Evolutionary conservation across 192 early-diverging fungal species (phyloP), one percentile per base, ranked within the genome.

Genomic region (Diversispora eburnea): DNA sequence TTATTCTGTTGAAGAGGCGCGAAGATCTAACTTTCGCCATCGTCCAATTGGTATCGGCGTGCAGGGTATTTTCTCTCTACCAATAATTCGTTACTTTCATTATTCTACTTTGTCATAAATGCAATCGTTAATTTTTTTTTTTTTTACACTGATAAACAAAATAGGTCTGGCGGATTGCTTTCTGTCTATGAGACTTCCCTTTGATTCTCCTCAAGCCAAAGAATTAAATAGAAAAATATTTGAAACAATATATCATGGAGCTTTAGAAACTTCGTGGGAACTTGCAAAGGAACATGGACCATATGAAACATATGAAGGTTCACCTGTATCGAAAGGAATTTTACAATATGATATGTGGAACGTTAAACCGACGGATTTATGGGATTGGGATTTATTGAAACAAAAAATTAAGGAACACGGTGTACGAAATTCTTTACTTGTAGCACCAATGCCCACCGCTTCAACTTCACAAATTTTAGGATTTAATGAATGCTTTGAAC

Each of bases 11-110:
- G 81, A 80, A 19, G 93, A 96, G 84, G 94, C 95, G 7, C 85
- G 88, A 33, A 77, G 77, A 69, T 95, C 94, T 70, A 99, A 99
- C 88, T 85, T 93, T 85, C 93, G 92, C 60, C 93, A 99, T 81
- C 88, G 97, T 19, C 97, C 97, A n/a, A 91, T 99, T 75, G 97
- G 95, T 47, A 79, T 99, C n/a, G 97, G 97, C 72, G 95, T 99
- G 13, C 97, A 99, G 84, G 97, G 97, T 73, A 59, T 12, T 20
- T 22, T 33, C 25, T 33, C 25, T 33, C 25, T 33, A 33, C 25
- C 25, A 33, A 33, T 33, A 33, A 33, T 33, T 33, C 25, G 25
- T 33, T 2, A 33, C 25, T 2, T 33, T 33, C 25, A 33, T 33
- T 33, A 33, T 33, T 33, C 0, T 33, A 33, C 25, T 33, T 33